Evolutionary conservation across 208 protist species (phyloP), one percentile per base, ranked within the genome.

Genomic region (Naegleria fowleri): DNA sequence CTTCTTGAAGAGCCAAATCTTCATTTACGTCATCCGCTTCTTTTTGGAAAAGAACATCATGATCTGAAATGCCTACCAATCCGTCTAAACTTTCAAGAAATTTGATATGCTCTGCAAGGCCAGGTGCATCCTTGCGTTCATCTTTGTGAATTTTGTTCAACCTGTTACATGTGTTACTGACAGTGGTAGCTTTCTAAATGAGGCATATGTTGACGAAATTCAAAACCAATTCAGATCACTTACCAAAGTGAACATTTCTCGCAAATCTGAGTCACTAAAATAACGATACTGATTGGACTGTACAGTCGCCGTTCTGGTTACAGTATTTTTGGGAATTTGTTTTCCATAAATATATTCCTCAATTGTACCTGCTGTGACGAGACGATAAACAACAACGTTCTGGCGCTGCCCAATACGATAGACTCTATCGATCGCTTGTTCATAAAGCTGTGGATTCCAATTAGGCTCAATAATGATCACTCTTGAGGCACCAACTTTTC

Each of bases 321-420:
- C 13, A 3, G 55, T 67, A 3, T 15, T 67, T 19, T 67, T 67
- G 55, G 19, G 1, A 22, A 67, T 29, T 67, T 67, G 55, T 67
- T 29, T 67, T 22, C 98, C 96, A 93, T 99, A 99, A n/a, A 99
- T 96, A 92, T 99, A 99, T 93, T 99, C 98, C 94, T 99, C 98
- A 48, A 99, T 97, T 19, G 98, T 98, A 9, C 95, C 96, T 86
- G 97, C 96, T 7, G 97, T 98, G 25, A 99, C 94, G 48, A 99
- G 95, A 86, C 98, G 96, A 90, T 96, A 99, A 41, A 99, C 95
- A 13, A 94, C 91, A 0, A 99, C 98, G 41, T 99, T 97, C 91
- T 96, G 96, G 55, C 91, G 96, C 93, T 99, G 98, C 25, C 98
- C 98, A 83, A 99, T 99, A 91, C 98, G 96, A 94, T 99, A 98